A percentile compares a stretch with the other conserved stretches of the same genome.
Evolutionary conservation across 495 filamentous ascomycete genomes (phyloP).

Genomic region (Xylaria acuta): DNA sequence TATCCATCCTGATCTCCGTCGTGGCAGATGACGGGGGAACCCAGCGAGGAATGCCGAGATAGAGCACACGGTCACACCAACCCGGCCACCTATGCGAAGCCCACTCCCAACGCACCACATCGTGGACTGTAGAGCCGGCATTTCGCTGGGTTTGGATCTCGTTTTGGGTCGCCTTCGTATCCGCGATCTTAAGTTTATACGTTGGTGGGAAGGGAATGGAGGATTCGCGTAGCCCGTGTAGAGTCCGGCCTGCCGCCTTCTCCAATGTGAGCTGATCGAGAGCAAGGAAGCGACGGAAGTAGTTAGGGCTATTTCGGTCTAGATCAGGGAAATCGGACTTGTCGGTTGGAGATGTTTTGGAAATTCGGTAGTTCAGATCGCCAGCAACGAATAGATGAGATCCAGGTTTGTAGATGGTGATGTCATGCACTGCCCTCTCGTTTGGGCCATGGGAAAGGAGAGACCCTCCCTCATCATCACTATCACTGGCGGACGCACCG

Average conservation of each 20-base stretch:
- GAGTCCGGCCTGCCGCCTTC: constrained; percentile 63
- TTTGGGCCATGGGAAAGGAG: constrained; percentile 24
- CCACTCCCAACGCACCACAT: constrained; percentile 71
- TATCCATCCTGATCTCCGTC: constrained; percentile 46
- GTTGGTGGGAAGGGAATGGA: constrained; percentile 85
- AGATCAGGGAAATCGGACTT: constrained; percentile 63
- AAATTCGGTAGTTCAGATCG: constrained; percentile 94
- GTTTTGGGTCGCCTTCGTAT: constrained; percentile 51
- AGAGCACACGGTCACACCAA: constrained; percentile 94
- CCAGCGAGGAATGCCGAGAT: constrained; percentile 66
- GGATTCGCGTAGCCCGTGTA: constrained; percentile 79
- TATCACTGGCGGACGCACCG: constrained; percentile 16
- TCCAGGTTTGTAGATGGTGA: constrained; percentile 71
- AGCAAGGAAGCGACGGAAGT: constrained; percentile 62
- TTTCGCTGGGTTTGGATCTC: constrained; percentile 34
- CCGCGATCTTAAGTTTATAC: constrained; percentile 73
- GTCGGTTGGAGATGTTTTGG: constrained; percentile 60
- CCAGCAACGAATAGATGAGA: constrained; percentile 86
- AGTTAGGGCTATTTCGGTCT: constrained; percentile 58
- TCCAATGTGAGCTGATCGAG: constrained; percentile 81
- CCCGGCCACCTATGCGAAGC: constrained; percentile 82
- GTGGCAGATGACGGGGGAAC: constrained; percentile 19
- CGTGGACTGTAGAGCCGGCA: constrained; percentile 30
- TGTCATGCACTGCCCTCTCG: constrained; percentile 41
- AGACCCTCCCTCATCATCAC: constrained; percentile 33